Evolutionary conservation across 257 asterid species (phyloP), one percentile per base, ranked within the genome.

Genomic region (Avicennia marina): DNA sequence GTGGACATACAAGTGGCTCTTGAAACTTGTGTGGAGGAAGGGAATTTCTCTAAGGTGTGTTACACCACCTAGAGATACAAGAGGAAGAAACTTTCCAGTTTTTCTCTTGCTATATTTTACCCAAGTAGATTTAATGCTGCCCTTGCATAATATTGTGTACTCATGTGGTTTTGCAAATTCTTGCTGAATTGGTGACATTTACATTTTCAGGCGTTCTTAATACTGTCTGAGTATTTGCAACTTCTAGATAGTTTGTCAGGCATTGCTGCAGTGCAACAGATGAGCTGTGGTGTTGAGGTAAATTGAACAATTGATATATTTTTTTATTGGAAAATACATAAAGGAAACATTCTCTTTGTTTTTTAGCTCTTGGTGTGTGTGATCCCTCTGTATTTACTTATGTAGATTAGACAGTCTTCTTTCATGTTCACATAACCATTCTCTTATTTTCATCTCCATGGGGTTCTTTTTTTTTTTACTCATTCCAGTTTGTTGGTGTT

Each of bases 281-380:
- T 93, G 99, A 81, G 86, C 78, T 89, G 66, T 64, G 94, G 86
- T 60, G 91, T 86, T 73, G 99, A 93, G 97, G 99, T 93, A 73
- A 76, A 71, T 49, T 64, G 38, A 56, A 54, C 33, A 32, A 44
- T 34, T 46, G 32, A 13, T 29, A 2, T 29, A 3, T 29, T 29
- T 29, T 29, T 27, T 12, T 31, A 51, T 21, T 45, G 16, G 12
- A 26, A 62, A 24, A 59, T 18, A 56, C 55, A 29, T 31, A 13
- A 48, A 47, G 20, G 34, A 50, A 43, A n/a, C 16, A 53, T 7
- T 29, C 5, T 2, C 45, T 26, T 34, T n/a, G n/a, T n/a, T n/a
- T n/a, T n/a, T n/a, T n/a, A n/a, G n/a, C n/a, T n/a, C n/a, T n/a
- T n/a, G n/a, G n/a, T n/a, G n/a, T 29, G 4, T 29, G 34, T 29